Evolutionary conservation across 1,284 basidiomycete species (phyloP).

Genomic region (Volvariella volvacea): DNA sequence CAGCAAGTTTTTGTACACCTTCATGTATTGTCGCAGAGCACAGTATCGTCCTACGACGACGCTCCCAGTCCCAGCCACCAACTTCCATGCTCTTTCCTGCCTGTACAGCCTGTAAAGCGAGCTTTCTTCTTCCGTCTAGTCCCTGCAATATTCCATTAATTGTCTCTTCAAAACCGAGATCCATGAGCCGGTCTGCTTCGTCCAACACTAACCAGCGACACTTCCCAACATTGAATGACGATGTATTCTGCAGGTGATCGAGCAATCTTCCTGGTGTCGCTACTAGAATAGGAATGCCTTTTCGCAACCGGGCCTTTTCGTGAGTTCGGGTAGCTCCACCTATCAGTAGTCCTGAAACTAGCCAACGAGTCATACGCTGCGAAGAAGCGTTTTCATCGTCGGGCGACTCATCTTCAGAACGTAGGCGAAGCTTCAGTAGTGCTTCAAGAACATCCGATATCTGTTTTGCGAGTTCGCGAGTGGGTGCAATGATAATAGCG

Average conservation of each 20-base stretch:
- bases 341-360: constrained; percentile 88
- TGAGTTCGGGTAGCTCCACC: constrained; percentile 74
- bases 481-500: constrained; percentile 92
- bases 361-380: constrained; percentile 79
- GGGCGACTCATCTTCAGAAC: constrained; percentile 47
- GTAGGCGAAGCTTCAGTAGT: constrained; percentile 72
- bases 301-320: constrained; percentile 58
- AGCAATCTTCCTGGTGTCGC: constrained; percentile 96
- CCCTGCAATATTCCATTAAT: constrained; percentile 84
- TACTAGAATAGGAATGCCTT: constrained; percentile 78
- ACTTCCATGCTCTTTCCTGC: constrained; percentile 69
- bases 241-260: constrained; percentile 91
- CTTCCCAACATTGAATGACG: constrained; percentile 87
- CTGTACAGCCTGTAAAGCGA: constrained; percentile 66
- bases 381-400: constrained; percentile 35
- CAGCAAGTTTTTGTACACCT: constrained; percentile 91
- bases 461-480: constrained; percentile 92
- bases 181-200: constrained; percentile 96
- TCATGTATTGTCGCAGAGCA: constrained; percentile 97
- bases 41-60: constrained; percentile 75
- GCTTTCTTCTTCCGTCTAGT: constrained; percentile 72
- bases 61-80: constrained; percentile 83
- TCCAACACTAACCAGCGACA: constrained; percentile 95
- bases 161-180: constrained; percentile 93
- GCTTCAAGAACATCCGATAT: constrained; percentile 93